Percentiles rank a stretch among this genome's conserved stretches.
These are phyloP conservation scores for Houttuynia cordata DNA, from an alignment of 164 flowering plant genomes.

Conservation along the genomic window DNA sequence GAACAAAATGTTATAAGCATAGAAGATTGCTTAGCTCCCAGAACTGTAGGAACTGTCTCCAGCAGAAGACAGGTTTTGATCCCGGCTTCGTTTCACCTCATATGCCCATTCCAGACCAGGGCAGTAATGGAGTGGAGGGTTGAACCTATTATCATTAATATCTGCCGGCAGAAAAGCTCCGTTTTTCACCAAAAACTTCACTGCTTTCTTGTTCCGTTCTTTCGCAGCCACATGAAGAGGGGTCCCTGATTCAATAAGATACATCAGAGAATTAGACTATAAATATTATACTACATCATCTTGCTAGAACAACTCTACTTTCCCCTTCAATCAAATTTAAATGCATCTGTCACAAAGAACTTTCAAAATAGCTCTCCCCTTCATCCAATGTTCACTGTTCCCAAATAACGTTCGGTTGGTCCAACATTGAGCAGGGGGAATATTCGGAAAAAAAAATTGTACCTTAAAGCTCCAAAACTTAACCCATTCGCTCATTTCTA, in stretches of 20 bases:
- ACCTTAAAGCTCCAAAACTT: no score
- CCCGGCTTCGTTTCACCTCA: slow-evolving; percentile 55
- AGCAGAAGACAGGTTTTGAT: slow-evolving; percentile 32
- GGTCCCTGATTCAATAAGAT: slow-evolving; percentile 45
- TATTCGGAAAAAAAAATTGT: no score
- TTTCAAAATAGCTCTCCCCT: no score
- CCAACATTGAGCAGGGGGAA: no score
- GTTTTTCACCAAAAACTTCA: slow-evolving; percentile 67
- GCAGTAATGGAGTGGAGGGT: slow-evolving; percentile 95
- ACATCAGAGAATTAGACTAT: neutral
- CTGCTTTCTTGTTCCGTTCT: slow-evolving; percentile 68
- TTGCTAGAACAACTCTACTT: no score
- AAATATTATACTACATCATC: no score
- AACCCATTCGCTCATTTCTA: no score
- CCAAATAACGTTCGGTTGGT: no score
- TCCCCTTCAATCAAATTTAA: no score
- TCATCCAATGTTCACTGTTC: no score
- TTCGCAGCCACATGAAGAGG: slow-evolving; percentile 94
- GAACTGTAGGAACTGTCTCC: slow-evolving; percentile 56
- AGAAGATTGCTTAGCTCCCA: slow-evolving; percentile 23
- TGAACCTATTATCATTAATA: slow-evolving; percentile 75
- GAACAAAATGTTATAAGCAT: no score
- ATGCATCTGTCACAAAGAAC: no score
- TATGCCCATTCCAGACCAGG: slow-evolving; percentile 97
- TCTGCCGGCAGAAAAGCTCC: slow-evolving; percentile 89